Base-by-base conservation (phyloP, 495 filamentous ascomycete genomes). In the Xylaria telfairii region DNA sequence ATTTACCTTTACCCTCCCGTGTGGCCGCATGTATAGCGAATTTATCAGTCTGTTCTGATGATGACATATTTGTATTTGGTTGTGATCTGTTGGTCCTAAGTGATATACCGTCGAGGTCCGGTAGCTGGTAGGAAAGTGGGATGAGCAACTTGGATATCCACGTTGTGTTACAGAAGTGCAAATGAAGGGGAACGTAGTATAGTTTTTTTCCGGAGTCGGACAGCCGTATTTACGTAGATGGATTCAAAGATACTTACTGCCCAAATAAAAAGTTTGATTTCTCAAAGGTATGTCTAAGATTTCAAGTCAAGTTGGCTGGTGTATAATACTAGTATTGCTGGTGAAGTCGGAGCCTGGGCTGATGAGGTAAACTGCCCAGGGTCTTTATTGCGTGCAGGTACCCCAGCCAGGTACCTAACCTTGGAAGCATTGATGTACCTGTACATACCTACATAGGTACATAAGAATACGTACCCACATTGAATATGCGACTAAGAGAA, bases 21-120 rank as follows among this genome's bases (percentile, higher is more conserved):
- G 92, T 90, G 30, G 96, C 96, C 73, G 92, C 94, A 75, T 99
- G 96, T 56, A 98, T 90, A 64, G 92, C 92, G 78, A 89, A 96
- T 77, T 92, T 95, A 71, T 75, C 67, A 73, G 74, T 63, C 72
- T 81, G 32, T 17, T 67, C 17, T 62, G 63, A 67, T 1, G 57
- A 61, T 30, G 46, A 63, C 65, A 68, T 72, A 37, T 39, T 63
- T 24, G 30, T 19, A 12, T 32, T 26, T 34, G 32, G 28, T 17
- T 69, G 41, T 4, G 37, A 19, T 42, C 26, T 19, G 49, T 67
- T 42, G 9, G 9, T 28, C 28, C 13, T 21, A 6, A 0, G 0
- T 49, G 21, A 30, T 60, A 39, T 34, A 2, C 32, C 4, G 4
- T n/a, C n/a, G n/a, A n/a, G n/a, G n/a, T n/a, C n/a, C n/a, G n/a